A percentile compares a stretch with the other conserved stretches of the same genome.
phyloP scores from a whole-genome alignment of 148 eudicot genomes.

The Fagopyrum esculentum region DNA sequence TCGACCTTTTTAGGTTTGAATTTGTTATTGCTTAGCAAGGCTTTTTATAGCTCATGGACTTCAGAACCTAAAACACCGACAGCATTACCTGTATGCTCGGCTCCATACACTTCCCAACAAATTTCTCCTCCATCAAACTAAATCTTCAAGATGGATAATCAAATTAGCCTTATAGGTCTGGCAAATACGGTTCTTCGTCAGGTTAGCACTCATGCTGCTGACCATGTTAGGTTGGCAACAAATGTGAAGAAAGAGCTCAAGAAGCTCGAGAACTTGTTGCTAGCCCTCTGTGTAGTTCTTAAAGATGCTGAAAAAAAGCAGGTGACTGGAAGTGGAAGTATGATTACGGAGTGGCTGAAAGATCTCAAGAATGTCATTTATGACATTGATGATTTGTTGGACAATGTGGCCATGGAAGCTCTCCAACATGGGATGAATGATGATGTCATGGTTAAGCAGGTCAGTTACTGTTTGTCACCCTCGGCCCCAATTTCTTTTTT shows the following conservation, averaged over 20 bases:
- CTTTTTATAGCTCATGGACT: not conserved
- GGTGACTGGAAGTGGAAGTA: not conserved
- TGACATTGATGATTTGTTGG: conserved; percentile 27
- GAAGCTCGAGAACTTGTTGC: conserved; percentile 5
- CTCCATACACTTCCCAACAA: not conserved
- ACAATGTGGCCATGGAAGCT: conserved; percentile 20
- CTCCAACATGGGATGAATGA: conserved; percentile 8
- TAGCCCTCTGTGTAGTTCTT: conserved; percentile 13
- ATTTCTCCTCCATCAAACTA: not conserved
- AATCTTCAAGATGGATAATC: conserved; percentile 6
- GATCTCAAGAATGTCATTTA: conserved; percentile 23
- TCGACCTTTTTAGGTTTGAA: not conserved
- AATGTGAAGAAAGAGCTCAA: conserved; percentile 17
- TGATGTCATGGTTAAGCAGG: not conserved
- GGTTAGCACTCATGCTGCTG: conserved; percentile 11
- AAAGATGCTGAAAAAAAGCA: conserved; percentile 25
- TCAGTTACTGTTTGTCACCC: conserved; percentile 16
- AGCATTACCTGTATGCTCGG: not conserved
- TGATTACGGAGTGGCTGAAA: conserved; percentile 23
- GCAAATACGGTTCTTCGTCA: conserved; percentile 14
- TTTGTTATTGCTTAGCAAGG: not conserved
- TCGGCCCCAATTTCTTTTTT: not conserved
- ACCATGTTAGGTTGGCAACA: conserved; percentile 6
- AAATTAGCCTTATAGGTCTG: conserved; percentile 7
- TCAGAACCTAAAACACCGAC: conserved; percentile 3